A percentile compares a stretch with the other conserved stretches of the same genome.
These are phyloP conservation scores for Apiotrichum siamense DNA, from an alignment of 1,284 basidiomycete species.

Conservation along the genomic window DNA sequence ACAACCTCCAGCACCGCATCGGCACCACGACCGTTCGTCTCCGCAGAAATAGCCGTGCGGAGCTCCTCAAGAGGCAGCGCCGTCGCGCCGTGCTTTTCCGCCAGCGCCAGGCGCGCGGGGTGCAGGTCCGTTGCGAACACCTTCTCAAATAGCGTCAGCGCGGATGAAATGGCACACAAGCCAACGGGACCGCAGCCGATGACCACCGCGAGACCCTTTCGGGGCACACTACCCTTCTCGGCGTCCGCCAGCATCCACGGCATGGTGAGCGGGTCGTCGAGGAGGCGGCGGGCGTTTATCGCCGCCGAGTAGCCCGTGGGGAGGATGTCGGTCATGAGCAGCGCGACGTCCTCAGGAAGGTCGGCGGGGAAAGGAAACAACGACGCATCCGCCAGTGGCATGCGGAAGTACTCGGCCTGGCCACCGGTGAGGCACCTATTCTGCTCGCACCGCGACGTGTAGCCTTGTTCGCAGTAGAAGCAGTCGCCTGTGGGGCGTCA, in stretches of 20 bases:
- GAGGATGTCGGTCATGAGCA: conserved; percentile 49
- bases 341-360: conserved; percentile 43
- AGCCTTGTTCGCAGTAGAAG: conserved; percentile 63
- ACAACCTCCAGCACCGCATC: conserved; percentile 61
- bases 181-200: conserved; percentile 51
- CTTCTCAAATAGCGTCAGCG: conserved; percentile 41
- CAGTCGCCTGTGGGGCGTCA: conserved; percentile 33
- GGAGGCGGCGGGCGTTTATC: conserved; percentile 42
- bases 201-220: conserved; percentile 41
- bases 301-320: conserved; percentile 49
- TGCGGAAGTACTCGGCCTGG: conserved; percentile 79
- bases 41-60: conserved; percentile 22
- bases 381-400: conserved; percentile 54
- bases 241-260: conserved; percentile 21
- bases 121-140: conserved; percentile 39
- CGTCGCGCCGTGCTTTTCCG: conserved; percentile 44
- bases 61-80: conserved; percentile 33
- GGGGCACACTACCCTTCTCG: conserved; percentile 25
- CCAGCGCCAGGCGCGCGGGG: conserved; percentile 22
- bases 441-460: conserved; percentile 67
- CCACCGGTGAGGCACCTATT: conserved; percentile 66
- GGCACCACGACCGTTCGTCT: conserved; percentile 47
- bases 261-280: conserved; percentile 32
- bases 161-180: conserved; percentile 47
- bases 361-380: conserved; percentile 45